Conservation (phyloP, 2,329 filamentous ascomycete species). For the Ophiosphaerella herpotricha region DNA sequence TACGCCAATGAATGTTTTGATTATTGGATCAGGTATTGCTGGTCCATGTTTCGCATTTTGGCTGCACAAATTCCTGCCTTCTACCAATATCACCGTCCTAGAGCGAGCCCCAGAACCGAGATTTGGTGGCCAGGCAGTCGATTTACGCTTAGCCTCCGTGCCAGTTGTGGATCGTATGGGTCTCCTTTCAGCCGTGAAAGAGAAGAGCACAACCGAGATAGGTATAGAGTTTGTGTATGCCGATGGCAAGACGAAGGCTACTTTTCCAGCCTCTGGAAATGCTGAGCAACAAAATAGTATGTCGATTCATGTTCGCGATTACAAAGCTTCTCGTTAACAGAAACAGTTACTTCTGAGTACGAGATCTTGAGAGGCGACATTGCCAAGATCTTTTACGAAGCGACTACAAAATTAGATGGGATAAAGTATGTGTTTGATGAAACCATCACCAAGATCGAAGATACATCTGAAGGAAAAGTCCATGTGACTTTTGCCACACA, state of each 20-base stretch:
- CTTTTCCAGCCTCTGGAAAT: constrained; percentile 45
- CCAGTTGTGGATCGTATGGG: constrained; percentile 59
- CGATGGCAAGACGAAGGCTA: constrained; percentile 27
- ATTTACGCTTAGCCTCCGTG: constrained; percentile 58
- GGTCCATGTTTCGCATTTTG: constrained; percentile 55
- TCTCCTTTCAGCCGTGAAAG: constrained; percentile 49
- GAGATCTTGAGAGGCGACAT: constrained; percentile 66
- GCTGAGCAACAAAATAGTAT: constrained; percentile 41
- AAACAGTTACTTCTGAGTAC: constrained; percentile 58
- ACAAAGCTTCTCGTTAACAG: background rate
- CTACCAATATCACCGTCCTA: constrained; percentile 46
- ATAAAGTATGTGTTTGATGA: constrained; percentile 45
- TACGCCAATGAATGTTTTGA: constrained; percentile 27
- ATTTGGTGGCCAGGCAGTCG: constrained; percentile 58
- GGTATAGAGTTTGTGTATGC: constrained; percentile 51
- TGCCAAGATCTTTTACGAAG: constrained; percentile 56
- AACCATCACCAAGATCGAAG: constrained; percentile 32
- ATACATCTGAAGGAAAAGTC: constrained; percentile 35
- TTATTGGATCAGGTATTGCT: constrained; percentile 38
- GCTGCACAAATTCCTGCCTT: constrained; percentile 48
- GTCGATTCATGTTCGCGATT: background rate
- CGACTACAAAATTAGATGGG: constrained; percentile 29
- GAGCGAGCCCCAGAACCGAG: constrained; percentile 51
- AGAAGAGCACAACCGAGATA: constrained; percentile 51
- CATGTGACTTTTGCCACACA: constrained; percentile 47